Evolutionary conservation across 2,329 filamentous ascomycete genomes (phyloP), one percentile per base, ranked within the genome.

Genomic region (Cadophora sp.): DNA sequence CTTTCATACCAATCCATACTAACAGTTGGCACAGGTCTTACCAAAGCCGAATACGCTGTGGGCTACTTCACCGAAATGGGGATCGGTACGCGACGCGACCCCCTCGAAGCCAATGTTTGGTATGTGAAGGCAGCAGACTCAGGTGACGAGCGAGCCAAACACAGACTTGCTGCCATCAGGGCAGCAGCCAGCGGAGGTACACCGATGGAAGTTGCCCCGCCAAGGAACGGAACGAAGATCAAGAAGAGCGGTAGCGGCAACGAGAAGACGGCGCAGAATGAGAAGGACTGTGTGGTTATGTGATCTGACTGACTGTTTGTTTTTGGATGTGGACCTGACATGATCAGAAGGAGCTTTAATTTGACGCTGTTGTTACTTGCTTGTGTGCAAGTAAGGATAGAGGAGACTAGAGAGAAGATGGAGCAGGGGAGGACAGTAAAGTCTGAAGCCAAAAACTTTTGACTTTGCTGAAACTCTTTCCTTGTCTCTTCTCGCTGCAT

Each of bases 61-160:
- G 96, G 94, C 55, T 98, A 97, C 81, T 99, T 99, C 79, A 97
- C 94, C 5, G 96, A 99, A 79, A 97, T 97, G 92, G 96, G 96
- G 71, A 97, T 99, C 74, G 96, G 96, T 61, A 97, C 94, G 79
- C 92, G 94, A 46, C 90, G 93, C 60, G 96, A 99, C 79, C 90
- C 95, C n/a, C 86, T 99, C 53, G 94, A 97, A 79, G 95, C 96
- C 73, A 99, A 99, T 77, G 92, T 97, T 37, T 98, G 94, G 95
- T 99, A 99, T 78, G 95, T 99, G 73, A 93, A 92, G 80, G 96
- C 96, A 5, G 95, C 96, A 19, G 95, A 97, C 73, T 88, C 93
- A 61, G 96, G 95, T 58, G 94, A 98, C 76, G 92, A 96, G 75
- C 89, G 94, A 67, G 96, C 96, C 62, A 95, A 91, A 79, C 91